Evolutionary conservation across 106 monocot species (phyloP), one percentile per base, ranked within the genome.

Genomic region (Ottelia alismoides): DNA sequence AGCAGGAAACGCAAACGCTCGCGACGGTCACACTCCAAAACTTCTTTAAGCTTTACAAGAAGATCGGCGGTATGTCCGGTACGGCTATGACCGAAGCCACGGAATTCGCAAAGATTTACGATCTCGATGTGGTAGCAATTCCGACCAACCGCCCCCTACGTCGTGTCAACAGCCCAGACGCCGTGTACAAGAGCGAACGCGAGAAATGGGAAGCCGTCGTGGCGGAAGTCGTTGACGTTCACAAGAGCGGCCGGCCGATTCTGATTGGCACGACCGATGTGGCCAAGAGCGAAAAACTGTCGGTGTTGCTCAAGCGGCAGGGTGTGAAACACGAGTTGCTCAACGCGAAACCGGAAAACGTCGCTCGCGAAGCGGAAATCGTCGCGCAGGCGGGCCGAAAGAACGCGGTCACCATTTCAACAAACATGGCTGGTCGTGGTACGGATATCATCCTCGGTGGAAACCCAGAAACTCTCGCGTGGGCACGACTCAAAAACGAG

Each of bases 341-440:
- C 3, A 52, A 52, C 24, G 52, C 52, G 7, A 11, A 24, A 23
- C 4, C n/a, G n/a, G n/a, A n/a, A n/a, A 24, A 1, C 23, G 7
- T 24, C 11, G 17, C n/a, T 1, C 20, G 24, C 2, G 52, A 52
- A 52, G 20, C 52, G 17, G 22, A 22, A 24, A 52, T 52, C 22
- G 17, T 52, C 17, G 52, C 52, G 3, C 22, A 52, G 10, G 52
- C 52, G 2, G 52, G 52, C 17, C 2, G 22, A 5, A 2, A 7
- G 1, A 5, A 17, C 2, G 20, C 52, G 2, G 25, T 52, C 2
- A 52, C 52, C 2, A 52, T 52, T 25, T 22, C 52, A 3, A 52
- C 52, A 6, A 52, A 52, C 26, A 52, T 52, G 52, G 52, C 52
- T 3, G 52, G 52, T 1, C 52, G 52, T 6, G 52, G 52, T 2